These are phyloP conservation scores for Albugo laibachii DNA, from an alignment of 352 stramenopile genomes.

Conservation along the genomic window DNA sequence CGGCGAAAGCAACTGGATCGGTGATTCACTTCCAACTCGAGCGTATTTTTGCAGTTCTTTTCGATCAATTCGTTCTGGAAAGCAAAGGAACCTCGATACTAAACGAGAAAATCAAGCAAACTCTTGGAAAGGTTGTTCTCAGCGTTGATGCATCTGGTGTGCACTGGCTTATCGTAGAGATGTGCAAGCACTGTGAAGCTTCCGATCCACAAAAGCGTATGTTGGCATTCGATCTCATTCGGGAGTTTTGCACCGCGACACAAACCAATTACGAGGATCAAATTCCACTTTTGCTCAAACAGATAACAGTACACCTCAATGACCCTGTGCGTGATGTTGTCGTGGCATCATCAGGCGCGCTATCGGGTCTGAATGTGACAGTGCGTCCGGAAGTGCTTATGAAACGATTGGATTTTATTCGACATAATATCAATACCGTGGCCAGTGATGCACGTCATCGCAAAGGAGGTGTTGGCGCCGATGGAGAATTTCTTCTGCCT, in stretches of 20 bases:
- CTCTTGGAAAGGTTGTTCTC: conserved; percentile 54
- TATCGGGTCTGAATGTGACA: conserved; percentile 83
- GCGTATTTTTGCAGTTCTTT: conserved; percentile 65
- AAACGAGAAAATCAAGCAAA: conserved; percentile 20
- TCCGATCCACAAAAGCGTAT: conserved; percentile 72
- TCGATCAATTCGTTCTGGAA: conserved; percentile 12
- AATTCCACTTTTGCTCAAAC: conserved; percentile 89
- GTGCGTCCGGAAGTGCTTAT: conserved; percentile 85
- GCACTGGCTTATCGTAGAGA: conserved; percentile 87
- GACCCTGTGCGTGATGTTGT: conserved; percentile 83
- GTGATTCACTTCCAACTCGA: conserved; percentile 93
- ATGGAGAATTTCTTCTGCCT: conserved; percentile 57
- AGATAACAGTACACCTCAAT: conserved; percentile 93
- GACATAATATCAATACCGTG: conserved; percentile 92
- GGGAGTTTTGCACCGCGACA: conserved; percentile 77
- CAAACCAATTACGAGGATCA: conserved; percentile 83
- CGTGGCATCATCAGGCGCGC: conserved; percentile 68
- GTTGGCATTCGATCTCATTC: conserved; percentile 84
- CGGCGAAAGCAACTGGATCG: conserved; percentile 84
- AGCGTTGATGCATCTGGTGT: conserved; percentile 81
- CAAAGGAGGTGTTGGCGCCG: conserved; percentile 74
- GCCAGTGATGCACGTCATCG: conserved; percentile 89
- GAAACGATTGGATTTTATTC: conserved; percentile 93
- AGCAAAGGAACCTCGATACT: not conserved
- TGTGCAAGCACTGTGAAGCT: conserved; percentile 88